Base-by-base conservation (phyloP, 2,329 filamentous ascomycete genomes). In the Penicillium psychrosexuale region DNA sequence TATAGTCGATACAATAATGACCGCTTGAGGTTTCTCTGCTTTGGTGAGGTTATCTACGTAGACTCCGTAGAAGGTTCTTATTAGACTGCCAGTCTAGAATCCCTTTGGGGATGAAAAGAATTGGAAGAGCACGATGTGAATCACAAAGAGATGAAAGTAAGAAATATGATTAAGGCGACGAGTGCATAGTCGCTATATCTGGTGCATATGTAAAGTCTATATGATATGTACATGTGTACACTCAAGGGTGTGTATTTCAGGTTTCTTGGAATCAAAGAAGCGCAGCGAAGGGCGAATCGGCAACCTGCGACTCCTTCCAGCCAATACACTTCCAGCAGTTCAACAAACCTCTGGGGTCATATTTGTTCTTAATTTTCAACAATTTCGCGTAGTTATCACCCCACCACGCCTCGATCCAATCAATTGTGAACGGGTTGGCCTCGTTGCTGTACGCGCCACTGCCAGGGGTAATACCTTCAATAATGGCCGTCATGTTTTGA, bases 321-420 rank as follows among this genome's bases (percentile, higher is more conserved):
- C 59, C 61, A 40, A 62, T 19, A 27, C 61, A 61, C 47, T 61
- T 61, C 57, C 57, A 61, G 43, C 60, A 61, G 37, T 37, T 62
- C 50, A 62, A 42, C 42, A 61, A 31, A 3, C 49, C 57, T 0
- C 27, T 17, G 7, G 61, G 61, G 30, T 64, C 61, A 48, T 64
- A 64, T 49, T 61, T 62, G 24, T 57, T 28, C 57, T 64, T 64
- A 17, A 64, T 61, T 12, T 8, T 40, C 6, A 64, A 6, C 34
- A 64, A 47, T n/a, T 39, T 42, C 27, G 54, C 52, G 19, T 64
- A 64, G 55, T 64, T 64, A 8, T 61, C 52, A 5, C 61, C 61
- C 54, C 59, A 64, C 56, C 56, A 64, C 8, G 59, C 55, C 47
- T 64, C 55, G 11, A 42, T 38, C 61, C 61, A 64, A 24, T 64